phyloP scores from a whole-genome alignment of 225 moss, liverwort and hornwort genomes.

The Physcomitrium patens region DNA sequence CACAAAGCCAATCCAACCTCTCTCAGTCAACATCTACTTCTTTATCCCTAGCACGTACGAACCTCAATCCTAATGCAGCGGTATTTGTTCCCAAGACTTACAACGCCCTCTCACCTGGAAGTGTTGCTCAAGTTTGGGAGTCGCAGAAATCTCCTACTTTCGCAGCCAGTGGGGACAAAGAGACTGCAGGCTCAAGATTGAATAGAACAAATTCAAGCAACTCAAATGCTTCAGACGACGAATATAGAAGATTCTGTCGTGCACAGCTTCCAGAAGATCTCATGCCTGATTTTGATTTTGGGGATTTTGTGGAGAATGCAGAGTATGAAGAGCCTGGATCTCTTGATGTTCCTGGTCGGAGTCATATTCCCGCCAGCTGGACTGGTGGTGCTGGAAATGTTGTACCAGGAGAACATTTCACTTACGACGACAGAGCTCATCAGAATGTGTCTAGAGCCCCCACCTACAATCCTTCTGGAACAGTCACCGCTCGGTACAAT shows the following conservation, averaged over 20 bases:
- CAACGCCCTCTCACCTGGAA: conserved; percentile 27
- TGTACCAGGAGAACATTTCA: conserved; percentile 35
- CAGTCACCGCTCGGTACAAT: conserved; percentile 27
- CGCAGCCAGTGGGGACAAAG: conserved; percentile 31
- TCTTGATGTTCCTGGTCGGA: conserved; percentile 27
- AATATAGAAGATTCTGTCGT: conserved; percentile 56
- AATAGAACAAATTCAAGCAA: conserved; percentile 60
- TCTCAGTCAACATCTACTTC: conserved; percentile 26
- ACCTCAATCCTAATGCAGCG: conserved; percentile 60
- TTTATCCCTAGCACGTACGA: conserved; percentile 31
- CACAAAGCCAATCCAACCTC: conserved; percentile 34
- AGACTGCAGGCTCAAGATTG: conserved; percentile 38
- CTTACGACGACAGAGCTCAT: conserved; percentile 38
- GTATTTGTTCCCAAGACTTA: conserved; percentile 55
- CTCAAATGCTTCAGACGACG: conserved; percentile 65
- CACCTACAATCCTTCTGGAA: conserved; percentile 43
- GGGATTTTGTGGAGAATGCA: conserved; percentile 45
- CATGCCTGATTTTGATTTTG: conserved; percentile 58
- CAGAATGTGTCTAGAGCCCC: conserved; percentile 32
- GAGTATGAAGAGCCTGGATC: conserved; percentile 41
- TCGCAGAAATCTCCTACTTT: conserved; percentile 18
- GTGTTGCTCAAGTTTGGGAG: conserved; percentile 27
- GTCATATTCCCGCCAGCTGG: conserved; percentile 33
- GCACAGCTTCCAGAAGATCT: conserved; percentile 66
- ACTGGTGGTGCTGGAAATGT: conserved; percentile 34